Percentiles rank a stretch among this genome's conserved stretches.
Conservation (phyloP, 441 rosid genomes). For the Gossypium lobatum region DNA sequence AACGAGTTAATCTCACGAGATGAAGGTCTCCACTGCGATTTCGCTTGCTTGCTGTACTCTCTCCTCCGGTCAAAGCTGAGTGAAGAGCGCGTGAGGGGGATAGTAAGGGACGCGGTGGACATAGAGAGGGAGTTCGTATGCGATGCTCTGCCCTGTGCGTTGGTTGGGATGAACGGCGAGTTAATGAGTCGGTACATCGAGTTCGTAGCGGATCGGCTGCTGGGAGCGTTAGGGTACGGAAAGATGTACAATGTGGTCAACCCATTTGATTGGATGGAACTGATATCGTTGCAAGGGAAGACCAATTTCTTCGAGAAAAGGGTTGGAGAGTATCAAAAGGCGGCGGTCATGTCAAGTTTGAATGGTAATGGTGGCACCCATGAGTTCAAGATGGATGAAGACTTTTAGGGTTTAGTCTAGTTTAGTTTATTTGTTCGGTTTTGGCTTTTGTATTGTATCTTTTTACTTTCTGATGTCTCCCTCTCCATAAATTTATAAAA, state of each 20-base stretch:
- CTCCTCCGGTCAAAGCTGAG: conserved; percentile 32
- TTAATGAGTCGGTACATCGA: conserved; percentile 66
- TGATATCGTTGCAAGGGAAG: conserved; percentile 62
- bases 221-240: conserved; percentile 51
- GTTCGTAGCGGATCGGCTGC: conserved; percentile 58
- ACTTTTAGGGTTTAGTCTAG: conserved; percentile 25
- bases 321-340: conserved; percentile 65
- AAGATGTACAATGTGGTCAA: conserved; percentile 44
- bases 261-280: conserved; percentile 76
- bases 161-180: conserved; percentile 57
- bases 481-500: background rate
- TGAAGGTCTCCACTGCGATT: conserved; percentile 53
- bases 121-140: conserved; percentile 64
- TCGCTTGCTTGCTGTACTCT: conserved; percentile 37
- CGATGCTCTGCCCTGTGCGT: conserved; percentile 60
- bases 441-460: background rate
- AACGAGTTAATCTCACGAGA: conserved; percentile 51
- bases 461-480: background rate
- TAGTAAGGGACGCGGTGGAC: conserved; percentile 48
- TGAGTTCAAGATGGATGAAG: conserved; percentile 57
- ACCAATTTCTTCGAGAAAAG: conserved; percentile 67
- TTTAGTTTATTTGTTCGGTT: background rate
- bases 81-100: conserved; percentile 41
- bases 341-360: conserved; percentile 54
- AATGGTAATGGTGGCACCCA: conserved; percentile 41